Percentiles rank a stretch among this genome's conserved stretches.
Evolutionary conservation across 495 filamentous ascomycete genomes (phyloP).

Genomic region (Margaritispora aquatica): DNA sequence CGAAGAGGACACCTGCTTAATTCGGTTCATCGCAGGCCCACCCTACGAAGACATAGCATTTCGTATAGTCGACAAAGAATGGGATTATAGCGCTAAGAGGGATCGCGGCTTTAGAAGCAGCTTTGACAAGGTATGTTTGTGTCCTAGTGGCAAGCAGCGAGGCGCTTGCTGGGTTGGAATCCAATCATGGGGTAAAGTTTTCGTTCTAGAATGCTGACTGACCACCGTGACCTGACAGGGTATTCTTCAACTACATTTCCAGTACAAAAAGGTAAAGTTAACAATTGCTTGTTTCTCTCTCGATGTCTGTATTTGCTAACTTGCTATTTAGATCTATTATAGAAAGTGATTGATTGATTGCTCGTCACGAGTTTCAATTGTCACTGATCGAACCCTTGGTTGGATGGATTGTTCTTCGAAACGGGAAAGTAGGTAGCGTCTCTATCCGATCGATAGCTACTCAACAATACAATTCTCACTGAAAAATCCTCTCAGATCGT

Average conservation of each 20-base stretch:
- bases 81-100: slow-evolving; percentile 95
- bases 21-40: slow-evolving; percentile 90
- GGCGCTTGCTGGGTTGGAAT: not conserved
- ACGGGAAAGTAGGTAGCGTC: slow-evolving; percentile 17
- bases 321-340: slow-evolving; percentile 53
- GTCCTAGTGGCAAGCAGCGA: not conserved
- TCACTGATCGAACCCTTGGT: no score
- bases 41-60: slow-evolving; percentile 98
- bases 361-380: no score
- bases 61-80: slow-evolving; percentile 96
- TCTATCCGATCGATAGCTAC: slow-evolving; percentile 6
- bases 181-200: not conserved
- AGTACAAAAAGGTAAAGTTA: slow-evolving; percentile 70
- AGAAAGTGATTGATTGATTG: slow-evolving; percentile 45
- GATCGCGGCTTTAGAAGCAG: slow-evolving; percentile 94
- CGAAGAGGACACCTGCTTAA: slow-evolving; percentile 94
- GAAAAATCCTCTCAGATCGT: slow-evolving; percentile 11
- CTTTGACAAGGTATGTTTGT: slow-evolving; percentile 82
- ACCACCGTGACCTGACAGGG: slow-evolving; percentile 59
- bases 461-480: slow-evolving; percentile 10
- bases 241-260: slow-evolving; percentile 94
- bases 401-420: slow-evolving; percentile 5
- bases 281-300: slow-evolving; percentile 1
- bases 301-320: slow-evolving; percentile 29
- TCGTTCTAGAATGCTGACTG: slow-evolving; percentile 11